phyloP scores from a whole-genome alignment of 129 eudicot species.

The Ambrosia artemisiifolia region DNA sequence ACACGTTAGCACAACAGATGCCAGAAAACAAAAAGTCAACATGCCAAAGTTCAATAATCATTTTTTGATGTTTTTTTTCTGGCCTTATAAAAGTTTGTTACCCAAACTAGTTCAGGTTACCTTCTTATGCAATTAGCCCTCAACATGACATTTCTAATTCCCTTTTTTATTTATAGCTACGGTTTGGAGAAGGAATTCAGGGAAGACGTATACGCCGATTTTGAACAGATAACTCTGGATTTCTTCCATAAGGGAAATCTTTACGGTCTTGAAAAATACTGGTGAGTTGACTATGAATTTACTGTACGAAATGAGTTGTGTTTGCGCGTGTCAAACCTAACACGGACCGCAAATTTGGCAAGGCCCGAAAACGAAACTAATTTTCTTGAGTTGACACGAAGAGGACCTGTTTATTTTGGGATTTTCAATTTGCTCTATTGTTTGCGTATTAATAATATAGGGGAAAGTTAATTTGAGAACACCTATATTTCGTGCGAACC shows the following conservation, averaged over 20 bases:
- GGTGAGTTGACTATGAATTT: conserved; percentile 37
- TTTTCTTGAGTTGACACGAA: too few species aligned
- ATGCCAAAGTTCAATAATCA: neutral
- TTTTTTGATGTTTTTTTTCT: neutral
- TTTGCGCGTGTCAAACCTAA: too few species aligned
- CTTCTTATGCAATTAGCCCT: neutral
- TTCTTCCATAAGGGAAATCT: conserved; percentile 73
- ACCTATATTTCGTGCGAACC: too few species aligned
- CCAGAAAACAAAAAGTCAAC: neutral
- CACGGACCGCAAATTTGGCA: too few species aligned
- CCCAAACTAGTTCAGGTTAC: neutral
- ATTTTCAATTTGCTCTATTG: too few species aligned
- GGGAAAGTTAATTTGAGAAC: too few species aligned
- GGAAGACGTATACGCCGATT: conserved; percentile 70
- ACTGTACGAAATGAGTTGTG: too few species aligned
- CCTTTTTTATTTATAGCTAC: conserved; percentile 47
- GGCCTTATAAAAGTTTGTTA: neutral
- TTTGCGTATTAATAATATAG: too few species aligned
- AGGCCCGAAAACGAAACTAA: too few species aligned
- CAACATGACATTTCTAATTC: conserved; percentile 8
- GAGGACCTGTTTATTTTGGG: too few species aligned
- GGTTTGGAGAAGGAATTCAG: conserved; percentile 92
- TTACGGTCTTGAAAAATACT: conserved; percentile 94
- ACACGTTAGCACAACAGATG: neutral
- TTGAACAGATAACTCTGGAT: conserved; percentile 77